Evolutionary conservation across 2,329 filamentous ascomycete species (phyloP), one percentile per base, ranked within the genome.

Genomic region (Neofusicoccum cordaticola): DNA sequence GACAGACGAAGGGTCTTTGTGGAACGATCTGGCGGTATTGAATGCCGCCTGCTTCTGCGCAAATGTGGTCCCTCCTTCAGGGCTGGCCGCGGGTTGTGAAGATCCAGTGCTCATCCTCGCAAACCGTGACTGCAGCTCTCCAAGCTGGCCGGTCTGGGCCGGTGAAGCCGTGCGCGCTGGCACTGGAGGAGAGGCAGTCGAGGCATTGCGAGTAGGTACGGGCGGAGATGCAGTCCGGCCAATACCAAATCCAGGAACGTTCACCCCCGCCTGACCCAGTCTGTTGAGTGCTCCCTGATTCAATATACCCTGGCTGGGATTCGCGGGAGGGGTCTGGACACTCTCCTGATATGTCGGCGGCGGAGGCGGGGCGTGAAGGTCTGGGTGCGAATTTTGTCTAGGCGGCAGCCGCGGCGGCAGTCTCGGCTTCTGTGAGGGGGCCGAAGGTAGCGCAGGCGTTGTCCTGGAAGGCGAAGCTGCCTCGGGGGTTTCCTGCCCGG

Each of bases 211-310:
- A 34, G 68, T 69, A 41, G 72, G 71, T 47, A 73, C 70, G 48
- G 71, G 73, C 57, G 74, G 74, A 66, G 73, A 74, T n/a, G 71
- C 71, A 64, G 69, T 78, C 52, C 72, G 74, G 3, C 87, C 88
- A 66, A 96, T 96, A 4, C 90, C 90, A 3, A 97, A 81, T 0
- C 85, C 90, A 0, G 92, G 89, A 0, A 97, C 91, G 0, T 88
- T 90, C 5, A 97, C 83, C 0, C 93, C 93, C 0, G 91, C 88
- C 42, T 87, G 84, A 11, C 88, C 86, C 8, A 97, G 82, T 47
- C 91, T 84, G 65, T 80, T 83, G 63, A 89, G 74, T 4, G 92
- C 88, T 4, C 82, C 85, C 69, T 85, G 82, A 62, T 88, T 87
- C 48, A 87, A 69, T 53, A 78, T 73, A 13, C 75, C 75, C 44